These are phyloP conservation scores for Carallia pectinifolia DNA, from an alignment of 345 rosid genomes.

Conservation along the genomic window DNA sequence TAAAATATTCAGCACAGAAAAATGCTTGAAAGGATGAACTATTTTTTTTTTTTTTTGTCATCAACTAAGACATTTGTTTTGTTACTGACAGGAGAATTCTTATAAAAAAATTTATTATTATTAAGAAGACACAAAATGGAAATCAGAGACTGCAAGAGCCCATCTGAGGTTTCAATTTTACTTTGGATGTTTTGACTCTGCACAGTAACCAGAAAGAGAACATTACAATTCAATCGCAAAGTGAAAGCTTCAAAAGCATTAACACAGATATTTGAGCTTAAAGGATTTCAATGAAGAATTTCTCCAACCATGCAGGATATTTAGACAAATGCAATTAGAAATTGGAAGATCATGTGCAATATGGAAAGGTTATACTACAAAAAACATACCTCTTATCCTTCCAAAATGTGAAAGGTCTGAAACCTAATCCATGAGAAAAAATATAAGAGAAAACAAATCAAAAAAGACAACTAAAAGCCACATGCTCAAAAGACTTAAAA, in stretches of 20 bases:
- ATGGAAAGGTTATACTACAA: not conserved
- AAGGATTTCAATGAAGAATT: not conserved
- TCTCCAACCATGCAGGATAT: not conserved
- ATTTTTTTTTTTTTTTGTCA: no score
- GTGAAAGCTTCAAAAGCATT: no score
- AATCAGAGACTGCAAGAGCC: no score
- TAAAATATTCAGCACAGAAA: not conserved
- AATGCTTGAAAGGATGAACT: not conserved
- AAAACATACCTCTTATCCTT: conserved; percentile 67
- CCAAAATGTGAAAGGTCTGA: conserved; percentile 84
- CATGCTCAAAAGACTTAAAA: not conserved
- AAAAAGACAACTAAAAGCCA: not conserved
- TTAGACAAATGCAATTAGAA: not conserved
- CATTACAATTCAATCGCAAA: no score
- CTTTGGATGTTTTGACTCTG: no score
- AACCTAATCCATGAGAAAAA: conserved; percentile 44
- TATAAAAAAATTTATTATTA: no score
- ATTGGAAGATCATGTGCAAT: not conserved
- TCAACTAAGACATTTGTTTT: no score
- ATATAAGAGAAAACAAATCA: conserved; percentile 3
- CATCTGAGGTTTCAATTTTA: no score
- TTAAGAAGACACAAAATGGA: no score
- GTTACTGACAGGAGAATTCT: no score
- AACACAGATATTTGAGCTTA: no score
- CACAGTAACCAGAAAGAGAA: no score